Conservation (phyloP, 371 early-diverging fungal species). For the Phascolomyces articulosus region DNA sequence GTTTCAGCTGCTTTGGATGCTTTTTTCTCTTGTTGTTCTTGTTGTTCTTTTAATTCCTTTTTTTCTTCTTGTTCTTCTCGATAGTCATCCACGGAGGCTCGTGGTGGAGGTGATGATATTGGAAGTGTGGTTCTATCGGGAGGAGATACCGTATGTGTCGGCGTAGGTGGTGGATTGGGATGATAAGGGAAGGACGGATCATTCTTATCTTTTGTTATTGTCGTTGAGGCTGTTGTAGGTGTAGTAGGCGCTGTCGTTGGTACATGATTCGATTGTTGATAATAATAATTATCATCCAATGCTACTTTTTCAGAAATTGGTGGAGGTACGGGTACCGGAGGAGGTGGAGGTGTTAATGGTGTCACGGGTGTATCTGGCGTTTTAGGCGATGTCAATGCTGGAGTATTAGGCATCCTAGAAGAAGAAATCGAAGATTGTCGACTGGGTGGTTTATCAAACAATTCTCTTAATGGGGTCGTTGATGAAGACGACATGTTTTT, state of each 20-base stretch:
- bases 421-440: background rate
- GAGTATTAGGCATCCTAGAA: background rate
- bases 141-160: conserved; percentile 23
- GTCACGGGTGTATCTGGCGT: background rate
- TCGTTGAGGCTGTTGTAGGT: too few relatives aligned
- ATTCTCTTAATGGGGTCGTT: background rate
- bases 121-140: conserved; percentile 15
- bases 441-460: conserved; percentile 17
- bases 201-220: too few relatives aligned
- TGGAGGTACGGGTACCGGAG: background rate
- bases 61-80: background rate
- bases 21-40: background rate
- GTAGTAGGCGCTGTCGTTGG: too few relatives aligned
- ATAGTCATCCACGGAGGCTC: background rate
- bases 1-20: background rate
- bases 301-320: conserved; percentile 3
- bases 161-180: background rate
- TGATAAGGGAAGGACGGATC: too few relatives aligned
- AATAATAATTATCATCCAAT: background rate
- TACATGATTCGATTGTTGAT: too few relatives aligned
- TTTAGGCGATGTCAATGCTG: background rate
- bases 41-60: background rate
- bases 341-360: background rate
- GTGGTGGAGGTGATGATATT: background rate
- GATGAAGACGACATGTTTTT: conserved; percentile 7